phyloP scores from a whole-genome alignment of 257 asterid species.

The Gentiana dahurica region DNA sequence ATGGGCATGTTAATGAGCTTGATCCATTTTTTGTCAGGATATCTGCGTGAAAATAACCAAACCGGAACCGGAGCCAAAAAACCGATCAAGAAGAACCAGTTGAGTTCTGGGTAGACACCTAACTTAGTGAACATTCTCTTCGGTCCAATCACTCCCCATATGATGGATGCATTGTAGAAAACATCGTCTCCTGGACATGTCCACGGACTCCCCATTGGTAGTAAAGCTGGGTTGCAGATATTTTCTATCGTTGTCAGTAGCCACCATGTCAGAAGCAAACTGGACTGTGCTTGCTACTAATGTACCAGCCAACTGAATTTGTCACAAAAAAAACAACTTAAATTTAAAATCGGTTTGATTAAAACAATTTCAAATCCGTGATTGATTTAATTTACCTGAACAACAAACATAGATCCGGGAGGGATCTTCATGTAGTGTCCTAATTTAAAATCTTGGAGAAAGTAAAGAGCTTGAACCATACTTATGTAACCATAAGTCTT shows the following conservation, averaged over 20 bases:
- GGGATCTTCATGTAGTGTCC: slow-evolving; percentile 92
- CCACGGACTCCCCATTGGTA: slow-evolving; percentile 76
- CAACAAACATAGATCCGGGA: slow-evolving; percentile 76
- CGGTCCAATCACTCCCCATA: slow-evolving; percentile 80
- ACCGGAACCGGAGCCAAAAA: slow-evolving; percentile 57
- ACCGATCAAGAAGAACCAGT: slow-evolving; percentile 66
- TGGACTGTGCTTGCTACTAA: slow-evolving; percentile 35
- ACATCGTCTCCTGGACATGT: slow-evolving; percentile 76
- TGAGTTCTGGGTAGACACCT: slow-evolving; percentile 52
- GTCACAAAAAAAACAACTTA: no score
- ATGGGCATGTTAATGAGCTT: slow-evolving; percentile 39
- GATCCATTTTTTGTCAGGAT: slow-evolving; percentile 60
- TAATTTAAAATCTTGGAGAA: slow-evolving; percentile 56
- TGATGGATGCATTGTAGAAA: slow-evolving; percentile 76
- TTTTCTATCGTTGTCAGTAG: slow-evolving; percentile 33
- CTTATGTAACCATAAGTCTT: slow-evolving; percentile 79
- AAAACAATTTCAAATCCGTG: background rate
- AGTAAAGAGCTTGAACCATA: slow-evolving; percentile 53
- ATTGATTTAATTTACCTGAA: slow-evolving; percentile 27
- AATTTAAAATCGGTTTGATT: background rate
- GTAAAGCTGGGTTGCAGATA: slow-evolving; percentile 36
- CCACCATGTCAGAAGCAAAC: slow-evolving; percentile 73
- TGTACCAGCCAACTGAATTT: slow-evolving; percentile 47
- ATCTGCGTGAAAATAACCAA: slow-evolving; percentile 41
- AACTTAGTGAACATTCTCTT: slow-evolving; percentile 56